Base-by-base conservation (phyloP, 371 early-diverging fungal genomes). In the Blakeslea trispora region DNA sequence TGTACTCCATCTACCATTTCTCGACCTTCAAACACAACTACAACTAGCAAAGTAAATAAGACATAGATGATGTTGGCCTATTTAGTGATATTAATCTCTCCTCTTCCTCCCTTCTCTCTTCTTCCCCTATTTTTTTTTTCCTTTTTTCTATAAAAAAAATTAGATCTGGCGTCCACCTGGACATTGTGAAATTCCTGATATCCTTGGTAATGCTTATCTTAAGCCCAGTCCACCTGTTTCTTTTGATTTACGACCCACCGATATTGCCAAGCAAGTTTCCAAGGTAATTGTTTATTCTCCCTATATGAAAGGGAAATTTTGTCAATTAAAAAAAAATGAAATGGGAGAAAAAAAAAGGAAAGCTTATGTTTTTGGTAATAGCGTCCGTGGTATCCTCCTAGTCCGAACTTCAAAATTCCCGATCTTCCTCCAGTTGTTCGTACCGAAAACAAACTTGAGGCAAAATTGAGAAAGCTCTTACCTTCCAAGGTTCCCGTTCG, bases 151-250 rank as follows among this genome's bases (percentile, higher is more conserved):
- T n/a, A n/a, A n/a, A n/a, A n/a, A n/a, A n/a, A 6, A 34, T 8
- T 57, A 62, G 63, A 55, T 62, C 35, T 77, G 77, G 77, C 69
- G 77, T 47, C 57, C 73, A 31, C 77, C 77, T 34, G 77, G 77
- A 15, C 62, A 77, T 68, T 77, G 66, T 45, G 74, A 77, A 57
- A 77, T 77, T 48, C 77, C 77, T 34, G 61, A 77, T 65, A 77
- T 77, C 45, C 59, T 77, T 15, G 77, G 77, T 31, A 71, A 77
- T 48, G 77, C 77, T 22, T 77, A 73, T 41, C 55, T 77, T 40
- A 73, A 69, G 46, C 74, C 74, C 31, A 64, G 68, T 19, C 77
- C 77, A 39, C 70, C 69, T 32, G 66, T 67, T 40, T 54, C 69
- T 24, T 59, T 74, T 53, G 62, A 63, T 57, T 53, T 74, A 11